Base-by-base conservation (phyloP, 2,329 filamentous ascomycete species). In the Lachnellula cervina region DNA sequence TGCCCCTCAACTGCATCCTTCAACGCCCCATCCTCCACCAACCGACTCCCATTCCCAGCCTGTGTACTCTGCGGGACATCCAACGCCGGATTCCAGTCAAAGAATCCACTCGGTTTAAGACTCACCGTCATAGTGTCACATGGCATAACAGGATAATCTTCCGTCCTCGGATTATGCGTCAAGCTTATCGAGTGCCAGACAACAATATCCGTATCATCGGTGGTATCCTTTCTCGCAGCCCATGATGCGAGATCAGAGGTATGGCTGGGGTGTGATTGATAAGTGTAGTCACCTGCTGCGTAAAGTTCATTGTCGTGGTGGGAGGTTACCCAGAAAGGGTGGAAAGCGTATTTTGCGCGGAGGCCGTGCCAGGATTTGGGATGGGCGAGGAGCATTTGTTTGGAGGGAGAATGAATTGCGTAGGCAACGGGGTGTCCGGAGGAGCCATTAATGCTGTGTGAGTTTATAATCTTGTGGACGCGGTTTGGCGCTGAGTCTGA, bases 61-160 rank as follows among this genome's bases (percentile, higher is more conserved):
- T 64, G 62, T n/a, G 52, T 63, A 56, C 62, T 64, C 45, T 61
- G 63, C 9, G 65, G 63, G 1, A 79, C 73, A 66, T 80, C 78
- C 9, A 79, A 61, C 1, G 76, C 74, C 1, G 78, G 78, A 60
- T 80, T 80, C 48, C 68, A 68, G 16, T 73, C 70, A 58, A 79
- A 80, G 59, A 80, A 80, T 55, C 78, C 77, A n/a, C 71, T 73
- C 0, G 78, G 77, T 57, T 77, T 73, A 49, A 81, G 63, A 57
- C 70, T 78, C 63, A 96, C 75, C 1, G 86, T 89, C 80, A 96
- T 90, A 1, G 89, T 88, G 77, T 92, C 88, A 1, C 87, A 0
- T 11, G 90, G 90, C 90, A 96, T 95, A 63, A 96, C 79, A 25
- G 90, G 90, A 75, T 89, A 96, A 71, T 96, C 91, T 68, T 96